Base-by-base conservation (phyloP, 75 land plant genomes). In the Isoetes taiwanensis region DNA sequence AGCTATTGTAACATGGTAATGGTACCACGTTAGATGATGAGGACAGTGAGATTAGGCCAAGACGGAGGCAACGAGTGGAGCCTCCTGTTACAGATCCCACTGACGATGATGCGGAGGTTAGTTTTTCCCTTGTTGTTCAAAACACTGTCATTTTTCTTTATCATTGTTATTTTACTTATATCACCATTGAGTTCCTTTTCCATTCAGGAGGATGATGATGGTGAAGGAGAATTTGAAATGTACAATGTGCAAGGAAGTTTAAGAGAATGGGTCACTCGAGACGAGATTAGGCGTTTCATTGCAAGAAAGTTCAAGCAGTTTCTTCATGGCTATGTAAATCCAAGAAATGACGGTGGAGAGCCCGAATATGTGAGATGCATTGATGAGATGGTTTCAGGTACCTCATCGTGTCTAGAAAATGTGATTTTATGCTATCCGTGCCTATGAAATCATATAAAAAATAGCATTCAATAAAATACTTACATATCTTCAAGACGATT, bases 341-440 rank as follows among this genome's bases (percentile, higher is more conserved):
- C 78, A 21, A 87, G 79, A 65, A 76, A 70, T 52, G 76, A 76
- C 23, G 57, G 66, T 60, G 83, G 79, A 14, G 78, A 81, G 41
- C 54, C 56, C 42, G 88, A 84, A 41, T 91, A 91, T 68, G 64
- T 80, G 24, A 74, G 84, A 14, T 62, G 76, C 30, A 77, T 91
- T 21, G 81, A 87, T 72, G 88, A 84, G 50, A 87, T 87, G 95
- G 95, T 87, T 14, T 61, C 82, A 62, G 95, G 97, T 91, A 68
- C 48, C 39, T 54, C 12, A 46, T 26, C 59, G 3, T 2, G 32
- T 23, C 19, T 25, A 12, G 46, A n/a, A n/a, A n/a, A 8, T 48
- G 6, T 16, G 16, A 21, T 21, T 5, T 48, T 48, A 6, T 48
- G 6, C 20, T 8, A 6, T 9, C n/a, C 21, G 17, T 48, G 5